phyloP scores from a whole-genome alignment of 2,329 filamentous ascomycete genomes.

The Exophiala sideris region DNA sequence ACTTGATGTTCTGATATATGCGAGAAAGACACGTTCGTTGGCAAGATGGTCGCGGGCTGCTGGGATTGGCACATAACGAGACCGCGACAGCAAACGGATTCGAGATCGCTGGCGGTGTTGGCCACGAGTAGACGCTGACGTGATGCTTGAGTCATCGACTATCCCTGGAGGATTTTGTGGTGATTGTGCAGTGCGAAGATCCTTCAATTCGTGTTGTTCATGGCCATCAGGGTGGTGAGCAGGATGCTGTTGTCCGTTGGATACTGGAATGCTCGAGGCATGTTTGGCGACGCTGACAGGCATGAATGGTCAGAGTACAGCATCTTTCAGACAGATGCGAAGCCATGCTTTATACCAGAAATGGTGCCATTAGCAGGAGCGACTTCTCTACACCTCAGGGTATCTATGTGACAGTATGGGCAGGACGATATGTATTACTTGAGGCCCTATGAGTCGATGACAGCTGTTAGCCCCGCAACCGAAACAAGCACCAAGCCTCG shows the following conservation, averaged over 20 bases:
- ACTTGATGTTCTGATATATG: conserved; percentile 11
- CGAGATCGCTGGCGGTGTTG: not conserved
- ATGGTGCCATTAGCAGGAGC: too few species aligned
- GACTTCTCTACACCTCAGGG: not conserved
- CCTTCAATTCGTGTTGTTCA: not conserved
- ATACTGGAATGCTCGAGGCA: too few species aligned
- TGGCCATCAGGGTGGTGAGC: not conserved
- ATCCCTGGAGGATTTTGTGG: not conserved
- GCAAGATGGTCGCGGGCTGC: conserved; percentile 15
- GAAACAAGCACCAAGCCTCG: too few species aligned
- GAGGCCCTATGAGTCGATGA: too few species aligned
- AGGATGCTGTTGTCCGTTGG: too few species aligned
- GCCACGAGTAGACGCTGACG: not conserved
- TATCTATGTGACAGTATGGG: not conserved
- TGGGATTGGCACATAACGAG: conserved; percentile 2
- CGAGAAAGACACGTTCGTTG: conserved; percentile 19
- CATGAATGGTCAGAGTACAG: too few species aligned
- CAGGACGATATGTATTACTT: too few species aligned
- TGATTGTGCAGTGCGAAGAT: not conserved
- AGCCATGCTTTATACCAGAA: too few species aligned
- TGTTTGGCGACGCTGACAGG: too few species aligned
- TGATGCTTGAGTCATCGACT: not conserved
- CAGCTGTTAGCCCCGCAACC: too few species aligned
- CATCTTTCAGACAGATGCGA: too few species aligned
- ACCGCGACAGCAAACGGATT: not conserved